Conservation (phyloP, 345 rosid genomes). For the Orychophragmus violaceus region DNA sequence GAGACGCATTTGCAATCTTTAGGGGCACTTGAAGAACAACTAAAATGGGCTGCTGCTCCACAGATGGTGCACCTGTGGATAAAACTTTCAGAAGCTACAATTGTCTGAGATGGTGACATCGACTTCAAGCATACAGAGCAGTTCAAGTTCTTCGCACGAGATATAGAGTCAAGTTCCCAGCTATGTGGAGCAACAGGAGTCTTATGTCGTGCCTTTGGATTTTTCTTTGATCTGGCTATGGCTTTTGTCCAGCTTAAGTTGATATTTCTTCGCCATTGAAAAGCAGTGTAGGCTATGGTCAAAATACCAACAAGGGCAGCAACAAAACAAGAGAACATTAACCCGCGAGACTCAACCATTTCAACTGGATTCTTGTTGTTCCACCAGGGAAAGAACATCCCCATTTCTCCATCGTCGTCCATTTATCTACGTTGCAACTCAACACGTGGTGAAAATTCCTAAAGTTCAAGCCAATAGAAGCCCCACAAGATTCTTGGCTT, state of each 20-base stretch:
- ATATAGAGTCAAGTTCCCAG: constrained; percentile 61
- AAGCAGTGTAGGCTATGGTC: constrained; percentile 83
- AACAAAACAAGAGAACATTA: constrained; percentile 54
- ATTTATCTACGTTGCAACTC: constrained; percentile 28
- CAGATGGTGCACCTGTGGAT: constrained; percentile 62
- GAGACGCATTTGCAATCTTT: constrained; percentile 88
- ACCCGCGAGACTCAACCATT: constrained; percentile 46
- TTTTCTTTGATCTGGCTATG: constrained; percentile 81
- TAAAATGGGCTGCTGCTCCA: constrained; percentile 73
- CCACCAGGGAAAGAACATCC: constrained; percentile 44
- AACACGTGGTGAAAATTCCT: background rate
- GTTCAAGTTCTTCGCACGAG: constrained; percentile 74
- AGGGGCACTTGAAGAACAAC: constrained; percentile 61
- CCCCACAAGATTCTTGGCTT: background rate
- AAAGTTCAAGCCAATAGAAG: background rate
- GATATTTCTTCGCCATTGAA: constrained; percentile 94
- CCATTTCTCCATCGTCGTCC: constrained; percentile 62
- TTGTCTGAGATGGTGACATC: constrained; percentile 59
- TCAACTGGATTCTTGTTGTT: constrained; percentile 45
- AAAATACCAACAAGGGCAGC: constrained; percentile 79
- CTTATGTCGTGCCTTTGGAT: constrained; percentile 76
- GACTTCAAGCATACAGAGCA: constrained; percentile 89
- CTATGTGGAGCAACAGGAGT: constrained; percentile 62
- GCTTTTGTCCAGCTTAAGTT: constrained; percentile 95
- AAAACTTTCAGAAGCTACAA: constrained; percentile 51